Evolutionary conservation across 2,329 filamentous ascomycete genomes (phyloP), one percentile per base, ranked within the genome.

Genomic region (Didymosphaeria variabile): DNA sequence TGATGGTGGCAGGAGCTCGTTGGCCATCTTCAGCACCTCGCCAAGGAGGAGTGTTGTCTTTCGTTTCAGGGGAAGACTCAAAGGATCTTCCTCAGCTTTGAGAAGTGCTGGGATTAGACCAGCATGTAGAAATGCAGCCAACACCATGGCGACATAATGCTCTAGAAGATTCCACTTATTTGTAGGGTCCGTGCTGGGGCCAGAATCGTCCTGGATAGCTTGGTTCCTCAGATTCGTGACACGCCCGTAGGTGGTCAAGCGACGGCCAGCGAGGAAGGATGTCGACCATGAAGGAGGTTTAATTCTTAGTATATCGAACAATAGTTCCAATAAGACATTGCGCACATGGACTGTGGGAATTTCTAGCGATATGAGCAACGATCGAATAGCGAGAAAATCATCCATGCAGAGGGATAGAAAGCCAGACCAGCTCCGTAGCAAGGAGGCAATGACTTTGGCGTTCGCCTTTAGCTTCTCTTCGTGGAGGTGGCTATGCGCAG

Each of bases 231-330:
- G 81, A 62, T 93, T 95, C 8, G 93, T 89, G 40, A 98, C 94
- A 70, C 96, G 87, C n/a, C 94, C 94, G 76, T 99, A 99, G 0
- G 95, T 99, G 0, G 96, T 99, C 50, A 99, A 83, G 61, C 96
- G 86, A 66, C 95, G 88, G 8, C 95, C 96, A 38, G 96, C 95
- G 50, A 99, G 86, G 76, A 97, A 99, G 0, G 94, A 96, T 0
- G 93, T 94, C 8, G 95, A 96, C 95, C 95, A 99, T 9, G 93
- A 90, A 46, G 95, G 89, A 60, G 94, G 90, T 69, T 98, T 98
- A 73, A 99, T 97, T 38, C 94, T 89, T 55, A 99, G 80, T 21
- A 90, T 85, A 69, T 90, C 88, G 69, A 96, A 97, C 19, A 99
- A 80, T 13, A 99, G 82, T 75, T 99, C 95, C 62, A 99, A 85